Percentiles rank a stretch among this genome's conserved stretches.
These are phyloP conservation scores for Ambrosia hybrid DNA, from an alignment of 140 eudicot genomes.

Conservation along the genomic window DNA sequence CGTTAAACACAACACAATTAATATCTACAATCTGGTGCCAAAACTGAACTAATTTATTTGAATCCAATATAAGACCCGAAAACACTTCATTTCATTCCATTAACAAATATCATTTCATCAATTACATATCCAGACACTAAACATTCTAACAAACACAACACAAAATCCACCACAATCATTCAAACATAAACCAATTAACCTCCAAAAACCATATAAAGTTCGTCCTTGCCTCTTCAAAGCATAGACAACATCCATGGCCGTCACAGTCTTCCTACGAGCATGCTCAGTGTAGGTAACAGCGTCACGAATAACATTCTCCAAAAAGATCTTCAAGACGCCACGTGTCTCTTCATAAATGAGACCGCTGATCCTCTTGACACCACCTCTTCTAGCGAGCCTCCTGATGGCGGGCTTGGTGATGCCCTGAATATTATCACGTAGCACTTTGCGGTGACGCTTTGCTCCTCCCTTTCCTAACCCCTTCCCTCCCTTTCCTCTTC, in stretches of 20 bases:
- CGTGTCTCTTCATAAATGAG: conserved; percentile 35
- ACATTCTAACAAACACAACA: no score
- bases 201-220: conserved; percentile 39
- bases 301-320: conserved; percentile 40
- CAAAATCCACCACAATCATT: no score
- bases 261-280: conserved; percentile 41
- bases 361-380: conserved; percentile 39
- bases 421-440: conserved; percentile 36
- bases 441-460: conserved; percentile 37
- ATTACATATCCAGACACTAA: no score
- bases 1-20: no score
- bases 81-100: no score
- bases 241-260: conserved; percentile 45
- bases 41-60: no score
- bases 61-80: no score
- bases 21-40: no score
- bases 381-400: conserved; percentile 34
- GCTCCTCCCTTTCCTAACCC: conserved; percentile 45
- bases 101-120: no score
- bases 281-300: conserved; percentile 44
- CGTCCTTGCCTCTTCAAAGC: conserved; percentile 46
- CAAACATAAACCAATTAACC: conserved; percentile 18
- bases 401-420: conserved; percentile 42
- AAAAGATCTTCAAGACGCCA: conserved; percentile 38
- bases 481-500: conserved; percentile 32